Percentiles rank a stretch among this genome's conserved stretches.
Evolutionary conservation across 345 rosid genomes (phyloP).

Genomic region (Cardiospermum halicacabum): DNA sequence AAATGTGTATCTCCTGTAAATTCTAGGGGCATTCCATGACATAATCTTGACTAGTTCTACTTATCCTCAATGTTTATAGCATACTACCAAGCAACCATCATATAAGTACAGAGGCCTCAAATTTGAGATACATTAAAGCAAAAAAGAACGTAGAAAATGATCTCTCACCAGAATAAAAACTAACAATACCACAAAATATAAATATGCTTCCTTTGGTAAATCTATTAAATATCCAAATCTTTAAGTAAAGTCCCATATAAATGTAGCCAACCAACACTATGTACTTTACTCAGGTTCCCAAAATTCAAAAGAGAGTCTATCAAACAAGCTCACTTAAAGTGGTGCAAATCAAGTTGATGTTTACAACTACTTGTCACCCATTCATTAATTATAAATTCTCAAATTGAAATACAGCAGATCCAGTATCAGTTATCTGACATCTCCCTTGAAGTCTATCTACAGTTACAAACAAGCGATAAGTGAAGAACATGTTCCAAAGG

Average conservation of each 20-base stretch:
- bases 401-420: not conserved
- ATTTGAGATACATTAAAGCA: not conserved
- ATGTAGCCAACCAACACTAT: not conserved
- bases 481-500: not conserved
- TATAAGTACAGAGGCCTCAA: not conserved
- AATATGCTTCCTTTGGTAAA: not conserved
- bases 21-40: not conserved
- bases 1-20: not conserved
- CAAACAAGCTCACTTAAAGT: not conserved
- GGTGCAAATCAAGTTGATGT: not conserved
- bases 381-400: not conserved
- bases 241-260: slow-evolving; percentile 3
- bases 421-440: not conserved
- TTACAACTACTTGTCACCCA: not conserved
- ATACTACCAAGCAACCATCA: too few relatives aligned
- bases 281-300: not conserved
- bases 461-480: not conserved
- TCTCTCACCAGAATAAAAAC: not conserved
- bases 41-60: not conserved
- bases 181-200: not conserved
- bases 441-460: not conserved
- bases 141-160: not conserved
- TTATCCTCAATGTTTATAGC: not conserved
- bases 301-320: slow-evolving; percentile 6
- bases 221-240: not conserved